These are phyloP conservation scores for Mycena latifolia DNA, from an alignment of 768 basidiomycete species.

Conservation along the genomic window DNA sequence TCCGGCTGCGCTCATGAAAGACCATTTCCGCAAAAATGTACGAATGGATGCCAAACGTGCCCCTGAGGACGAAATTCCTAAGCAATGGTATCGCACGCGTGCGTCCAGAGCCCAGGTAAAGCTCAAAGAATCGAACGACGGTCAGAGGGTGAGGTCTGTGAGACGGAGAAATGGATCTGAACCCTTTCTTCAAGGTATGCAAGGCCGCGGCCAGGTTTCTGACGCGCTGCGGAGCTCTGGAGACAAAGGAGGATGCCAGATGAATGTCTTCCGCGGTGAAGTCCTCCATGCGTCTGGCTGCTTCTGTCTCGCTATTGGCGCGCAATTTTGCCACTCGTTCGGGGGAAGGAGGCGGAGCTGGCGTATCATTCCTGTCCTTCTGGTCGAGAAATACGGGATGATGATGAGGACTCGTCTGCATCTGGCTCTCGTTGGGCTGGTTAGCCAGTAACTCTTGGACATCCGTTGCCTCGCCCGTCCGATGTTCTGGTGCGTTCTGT, in stretches of 20 bases:
- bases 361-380: too few species aligned
- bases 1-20: constrained; percentile 46
- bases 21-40: constrained; percentile 60
- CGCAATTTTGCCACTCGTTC: too few species aligned
- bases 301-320: too few species aligned
- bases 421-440: too few species aligned
- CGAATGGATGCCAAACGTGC: not conserved
- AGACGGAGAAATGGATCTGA: constrained; percentile 22
- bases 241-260: constrained; percentile 20
- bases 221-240: constrained; percentile 24
- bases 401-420: too few species aligned
- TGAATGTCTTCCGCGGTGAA: constrained; percentile 29
- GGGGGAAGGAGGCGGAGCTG: too few species aligned
- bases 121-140: constrained; percentile 50
- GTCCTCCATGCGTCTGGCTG: not conserved
- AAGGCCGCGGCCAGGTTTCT: constrained; percentile 36
- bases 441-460: too few species aligned
- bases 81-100: constrained; percentile 49
- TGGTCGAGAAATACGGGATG: too few species aligned
- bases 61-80: constrained; percentile 45
- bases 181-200: constrained; percentile 39
- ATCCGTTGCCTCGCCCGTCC: too few species aligned
- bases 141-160: constrained; percentile 42
- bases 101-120: constrained; percentile 50
- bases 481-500: too few species aligned